Evolutionary conservation across 352 stramenopile genomes (phyloP), one percentile per base, ranked within the genome.

Genomic region (Pilasporangium apinafurcum): DNA sequence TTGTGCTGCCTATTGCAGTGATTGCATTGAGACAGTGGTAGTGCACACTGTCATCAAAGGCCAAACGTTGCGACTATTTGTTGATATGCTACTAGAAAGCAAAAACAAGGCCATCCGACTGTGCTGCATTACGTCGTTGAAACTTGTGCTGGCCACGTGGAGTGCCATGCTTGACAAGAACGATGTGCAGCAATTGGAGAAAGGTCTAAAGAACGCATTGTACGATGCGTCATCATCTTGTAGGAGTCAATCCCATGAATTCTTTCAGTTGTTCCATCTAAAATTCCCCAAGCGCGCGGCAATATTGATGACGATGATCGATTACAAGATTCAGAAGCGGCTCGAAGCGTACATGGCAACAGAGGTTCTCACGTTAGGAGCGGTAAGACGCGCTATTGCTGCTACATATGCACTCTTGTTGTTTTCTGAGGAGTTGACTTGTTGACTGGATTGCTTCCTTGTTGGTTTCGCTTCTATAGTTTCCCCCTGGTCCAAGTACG

Each of bases 51-150:
- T 89, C 37, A 65, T 88, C 34, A 88, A 89, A 41, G 78, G 81
- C 40, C 51, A 75, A 24, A 91, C 71, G 34, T 56, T 92, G 49
- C 65, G 75, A 36, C 65, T 82, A 16, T 80, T 91, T 39, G 74
- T 87, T 16, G 78, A 91, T 32, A 78, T 73, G 41, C 48, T 85
- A 31, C 51, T 84, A 14, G 75, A 88, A 33, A 88, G 62, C 59
- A 91, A 90, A 56, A 91, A 84, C 62, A 88, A 90, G 37, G 55
- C 75, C 48, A 89, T 92, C 45, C 78, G 81, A 18, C 54, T 82
- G 14, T 77, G 65, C 56, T 92, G 81, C 48, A 78, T 91, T 58
- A 68, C 59, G 22, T 69, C 70, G 53, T 43, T 91, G 14, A 70
- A 63, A 14, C 65, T 69, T 24, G 55, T 57, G 12, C 56, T 89